Base-by-base conservation (phyloP, 495 filamentous ascomycete species). In the Halenospora varia region DNA sequence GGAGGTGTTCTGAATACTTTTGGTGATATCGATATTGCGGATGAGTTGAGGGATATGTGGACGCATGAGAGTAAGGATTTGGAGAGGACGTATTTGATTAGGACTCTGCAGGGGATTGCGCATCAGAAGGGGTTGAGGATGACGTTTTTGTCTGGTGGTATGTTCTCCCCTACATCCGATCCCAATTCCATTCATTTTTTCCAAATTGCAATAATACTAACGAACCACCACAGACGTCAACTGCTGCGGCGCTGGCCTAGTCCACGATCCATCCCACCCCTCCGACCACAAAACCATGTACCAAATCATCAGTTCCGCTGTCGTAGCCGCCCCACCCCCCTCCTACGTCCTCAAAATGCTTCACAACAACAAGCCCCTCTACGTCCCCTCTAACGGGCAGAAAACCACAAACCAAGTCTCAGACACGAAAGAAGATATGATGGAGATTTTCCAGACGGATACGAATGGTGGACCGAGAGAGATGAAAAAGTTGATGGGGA, bases 381-480 rank as follows among this genome's bases (percentile, higher is more conserved):
- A 97, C 69, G 74, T 98, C 25, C 95, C 94, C 1, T 79, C 80
- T 45, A 98, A 98, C 71, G 95, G 95, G 18, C 88, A 95, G 68
- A 87, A 89, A 60, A 88, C 83, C 18, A 83, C 77, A 1, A 76
- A 85, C 64, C 54, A 58, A 40, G 46, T 66, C 15, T 61, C 64
- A 8, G 94, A 98, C 67, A 98, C 94, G 39, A 98, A 98, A 70
- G 94, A 98, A 71, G 94, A 98, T 68, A 98, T 98, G 94, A 92
- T 97, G 85, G 94, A 98, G 74, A 90, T 98, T 61, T 98, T 98
- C 80, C 87, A 92, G 68, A 86, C 80, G 8, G 94, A 98, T 64
- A 88, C 93, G 17, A 88, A 82, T 50, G 92, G 95, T 13, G 75
- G 82, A 24, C 73, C 83, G 0, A 78, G 95, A 22, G 94, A 98